These are phyloP conservation scores for Blastocladiella britannica DNA, from an alignment of 192 early-diverging fungal genomes.

Conservation along the genomic window DNA sequence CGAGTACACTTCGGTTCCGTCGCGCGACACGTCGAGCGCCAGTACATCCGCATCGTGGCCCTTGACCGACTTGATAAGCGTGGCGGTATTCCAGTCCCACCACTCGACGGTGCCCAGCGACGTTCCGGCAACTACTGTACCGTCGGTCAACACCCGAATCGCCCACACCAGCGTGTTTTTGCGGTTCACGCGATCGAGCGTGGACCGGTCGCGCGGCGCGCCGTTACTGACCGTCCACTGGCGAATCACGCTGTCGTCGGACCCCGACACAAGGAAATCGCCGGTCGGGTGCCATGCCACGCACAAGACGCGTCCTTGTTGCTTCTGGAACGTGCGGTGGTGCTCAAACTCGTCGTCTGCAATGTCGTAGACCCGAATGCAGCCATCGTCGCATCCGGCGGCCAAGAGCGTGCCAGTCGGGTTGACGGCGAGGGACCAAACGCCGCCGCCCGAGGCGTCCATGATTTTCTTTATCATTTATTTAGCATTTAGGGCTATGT, in stretches of 20 bases:
- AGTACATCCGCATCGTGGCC: constrained; percentile 77
- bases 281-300: constrained; percentile 63
- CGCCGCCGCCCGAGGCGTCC: constrained; percentile 69
- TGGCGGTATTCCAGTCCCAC: constrained; percentile 54
- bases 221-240: constrained; percentile 39
- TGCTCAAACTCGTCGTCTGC: constrained; percentile 43
- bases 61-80: constrained; percentile 43
- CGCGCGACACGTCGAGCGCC: constrained; percentile 40
- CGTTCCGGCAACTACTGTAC: constrained; percentile 71
- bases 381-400: constrained; percentile 83
- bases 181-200: constrained; percentile 41
- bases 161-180: constrained; percentile 83
- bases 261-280: constrained; percentile 52
- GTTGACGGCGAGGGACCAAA: constrained; percentile 83
- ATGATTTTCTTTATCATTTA: constrained; percentile 22
- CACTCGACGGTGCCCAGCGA: constrained; percentile 77
- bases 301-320: constrained; percentile 51
- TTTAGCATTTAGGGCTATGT: background rate
- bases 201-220: constrained; percentile 40
- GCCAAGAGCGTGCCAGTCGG: constrained; percentile 53
- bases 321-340: constrained; percentile 40
- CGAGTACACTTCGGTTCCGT: constrained; percentile 56
- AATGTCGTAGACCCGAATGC: constrained; percentile 71
- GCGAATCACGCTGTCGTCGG: constrained; percentile 57
- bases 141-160: constrained; percentile 37